A percentile compares a stretch with the other conserved stretches of the same genome.
These are phyloP conservation scores for Magnusiomyces paraingens DNA, from an alignment of 1,139 yeast genomes.

Conservation along the genomic window DNA sequence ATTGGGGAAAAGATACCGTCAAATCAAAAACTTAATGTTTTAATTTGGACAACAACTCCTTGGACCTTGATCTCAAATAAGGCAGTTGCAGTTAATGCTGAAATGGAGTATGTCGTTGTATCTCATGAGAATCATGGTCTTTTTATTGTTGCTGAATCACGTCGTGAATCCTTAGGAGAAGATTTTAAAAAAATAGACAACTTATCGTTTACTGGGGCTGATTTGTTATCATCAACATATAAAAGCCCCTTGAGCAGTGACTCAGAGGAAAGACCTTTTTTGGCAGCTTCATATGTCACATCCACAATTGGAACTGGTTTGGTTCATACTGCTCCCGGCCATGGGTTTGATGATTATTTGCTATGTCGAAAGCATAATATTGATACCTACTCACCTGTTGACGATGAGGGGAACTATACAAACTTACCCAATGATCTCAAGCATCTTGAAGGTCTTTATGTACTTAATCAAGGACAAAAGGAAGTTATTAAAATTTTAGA, in stretches of 20 bases:
- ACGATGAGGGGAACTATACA: slow-evolving; percentile 60
- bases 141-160: slow-evolving; percentile 30
- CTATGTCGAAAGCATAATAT: slow-evolving; percentile 56
- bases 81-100: slow-evolving; percentile 69
- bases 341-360: slow-evolving; percentile 88
- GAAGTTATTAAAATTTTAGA: slow-evolving; percentile 42
- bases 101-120: slow-evolving; percentile 49
- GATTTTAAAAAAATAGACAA: slow-evolving; percentile 14
- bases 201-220: slow-evolving; percentile 38
- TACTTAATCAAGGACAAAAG: slow-evolving; percentile 52
- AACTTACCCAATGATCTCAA: slow-evolving; percentile 44
- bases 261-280: slow-evolving; percentile 41
- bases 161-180: slow-evolving; percentile 15
- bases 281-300: slow-evolving; percentile 80
- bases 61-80: slow-evolving; percentile 91
- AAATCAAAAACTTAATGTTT: slow-evolving; percentile 20
- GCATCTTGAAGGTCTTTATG: slow-evolving; percentile 50
- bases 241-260: slow-evolving; percentile 35
- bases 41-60: slow-evolving; percentile 96
- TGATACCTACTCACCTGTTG: slow-evolving; percentile 68
- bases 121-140: slow-evolving; percentile 32
- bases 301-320: slow-evolving; percentile 84
- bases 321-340: slow-evolving; percentile 97
- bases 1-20: slow-evolving; percentile 1
- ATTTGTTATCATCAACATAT: slow-evolving; percentile 45